Evolutionary conservation across 2,329 filamentous ascomycete genomes (phyloP), one percentile per base, ranked within the genome.

Genomic region (Pseudogymnoascus sp.): DNA sequence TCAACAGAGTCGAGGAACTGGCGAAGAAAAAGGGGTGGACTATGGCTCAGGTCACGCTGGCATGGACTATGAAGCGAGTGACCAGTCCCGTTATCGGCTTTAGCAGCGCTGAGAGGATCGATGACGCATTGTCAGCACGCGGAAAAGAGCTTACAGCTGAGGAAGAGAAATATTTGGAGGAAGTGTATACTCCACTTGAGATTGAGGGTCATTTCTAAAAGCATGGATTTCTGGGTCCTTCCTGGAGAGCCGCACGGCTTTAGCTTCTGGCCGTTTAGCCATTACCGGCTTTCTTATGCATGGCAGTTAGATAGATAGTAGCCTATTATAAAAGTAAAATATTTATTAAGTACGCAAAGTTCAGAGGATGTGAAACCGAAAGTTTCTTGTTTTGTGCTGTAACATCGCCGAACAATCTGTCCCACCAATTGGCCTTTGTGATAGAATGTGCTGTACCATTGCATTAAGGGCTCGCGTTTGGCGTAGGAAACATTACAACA

Each of bases 31-130:
- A 77, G 66, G 77, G 74, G 0, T 77, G 79, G 71, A 81, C 74
- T 63, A 84, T 84, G 81, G 78, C 76, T 59, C 77, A 81, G 62
- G 77, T 84, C 35, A 77, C 80, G 2, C 73, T 82, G 60, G 81
- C 81, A 5, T 85, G 82, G 82, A 71, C 72, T 13, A 66, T 78
- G 62, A 74, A 74, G 62, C 72, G 73, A 60, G 73, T 74, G 7
- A 71, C 71, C 21, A 76, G 73, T 62, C 80, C 80, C 0, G 82
- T 83, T 65, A 71, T 82, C 61, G 80, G 81, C 0, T 71, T 82
- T 58, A 74, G 71, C 58, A 80, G 73, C 61, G 73, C 76, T 57
- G 73, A 75, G 63, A 71, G 81, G 35, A 77, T 83, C 48, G 79
- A 82, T 57, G 79, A 82, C 70, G 77, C 79, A 1, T 71, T 80